Conservation (phyloP, 768 basidiomycete species). For the Rhizopogon sp. region DNA sequence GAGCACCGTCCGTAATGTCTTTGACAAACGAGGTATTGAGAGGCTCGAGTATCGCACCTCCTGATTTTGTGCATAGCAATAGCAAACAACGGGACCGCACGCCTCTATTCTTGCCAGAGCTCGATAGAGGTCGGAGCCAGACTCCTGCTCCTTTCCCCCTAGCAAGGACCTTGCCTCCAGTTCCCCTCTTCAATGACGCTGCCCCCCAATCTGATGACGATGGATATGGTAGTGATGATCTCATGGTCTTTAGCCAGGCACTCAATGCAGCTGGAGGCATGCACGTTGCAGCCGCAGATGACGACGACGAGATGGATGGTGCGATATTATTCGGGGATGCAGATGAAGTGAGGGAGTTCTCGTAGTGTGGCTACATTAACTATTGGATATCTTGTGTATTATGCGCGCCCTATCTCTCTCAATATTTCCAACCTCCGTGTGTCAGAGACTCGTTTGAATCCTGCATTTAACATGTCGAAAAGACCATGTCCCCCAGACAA, state of each 20-base stretch:
- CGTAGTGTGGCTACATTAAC: slow-evolving; percentile 18
- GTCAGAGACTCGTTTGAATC: slow-evolving; percentile 65
- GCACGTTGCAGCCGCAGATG: slow-evolving; percentile 55
- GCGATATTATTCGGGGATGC: slow-evolving; percentile 78
- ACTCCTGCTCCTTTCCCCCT: slow-evolving; percentile 32
- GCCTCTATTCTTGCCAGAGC: slow-evolving; percentile 74
- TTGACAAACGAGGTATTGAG: slow-evolving; percentile 19
- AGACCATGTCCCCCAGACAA: slow-evolving; percentile 77
- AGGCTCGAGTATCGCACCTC: slow-evolving; percentile 29
- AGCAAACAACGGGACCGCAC: slow-evolving; percentile 39
- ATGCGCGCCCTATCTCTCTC: slow-evolving; percentile 73
- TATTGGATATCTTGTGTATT: slow-evolving; percentile 10
- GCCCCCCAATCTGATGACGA: slow-evolving; percentile 25
- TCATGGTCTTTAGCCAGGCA: slow-evolving; percentile 75
- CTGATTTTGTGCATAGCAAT: slow-evolving; percentile 20
- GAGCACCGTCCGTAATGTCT: slow-evolving; percentile 26
- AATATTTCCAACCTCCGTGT: slow-evolving; percentile 66
- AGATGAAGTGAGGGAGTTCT: slow-evolving; percentile 66
- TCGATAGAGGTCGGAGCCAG: slow-evolving; percentile 35
- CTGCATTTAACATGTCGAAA: slow-evolving; percentile 77
- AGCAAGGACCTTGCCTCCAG: slow-evolving; percentile 29
- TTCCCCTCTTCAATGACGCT: slow-evolving; percentile 37
- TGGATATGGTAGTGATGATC: slow-evolving; percentile 40
- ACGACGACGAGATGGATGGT: slow-evolving; percentile 74
- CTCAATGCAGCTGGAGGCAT: slow-evolving; percentile 54